Evolutionary conservation across 2,329 filamentous ascomycete genomes (phyloP).

Genomic region (Cladosporium velox): DNA sequence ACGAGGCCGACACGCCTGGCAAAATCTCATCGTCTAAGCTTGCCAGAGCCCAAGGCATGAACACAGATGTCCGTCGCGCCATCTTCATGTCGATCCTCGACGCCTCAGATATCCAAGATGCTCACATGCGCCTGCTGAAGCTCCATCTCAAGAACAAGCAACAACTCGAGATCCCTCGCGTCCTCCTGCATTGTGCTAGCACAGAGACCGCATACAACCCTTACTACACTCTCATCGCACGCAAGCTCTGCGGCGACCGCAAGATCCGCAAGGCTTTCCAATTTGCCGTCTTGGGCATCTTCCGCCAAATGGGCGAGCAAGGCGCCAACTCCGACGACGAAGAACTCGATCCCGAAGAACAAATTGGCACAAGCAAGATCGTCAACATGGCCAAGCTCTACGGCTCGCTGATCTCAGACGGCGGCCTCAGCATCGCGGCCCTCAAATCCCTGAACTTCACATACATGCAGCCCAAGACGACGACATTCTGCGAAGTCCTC

Average conservation of each 20-base stretch:
- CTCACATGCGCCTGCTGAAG: constrained; percentile 75
- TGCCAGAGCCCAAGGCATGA: constrained; percentile 81
- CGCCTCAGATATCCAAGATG: constrained; percentile 80
- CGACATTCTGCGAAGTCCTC: constrained; percentile 76
- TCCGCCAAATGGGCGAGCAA: constrained; percentile 76
- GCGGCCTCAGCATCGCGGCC: constrained; percentile 58
- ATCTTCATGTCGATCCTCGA: constrained; percentile 93
- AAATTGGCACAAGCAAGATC: constrained; percentile 58
- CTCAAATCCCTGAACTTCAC: constrained; percentile 74
- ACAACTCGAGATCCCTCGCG: constrained; percentile 80
- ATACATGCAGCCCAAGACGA: constrained; percentile 74
- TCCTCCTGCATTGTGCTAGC: constrained; percentile 83
- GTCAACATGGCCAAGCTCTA: constrained; percentile 71
- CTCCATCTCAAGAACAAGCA: constrained; percentile 84
- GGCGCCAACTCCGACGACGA: constrained; percentile 62
- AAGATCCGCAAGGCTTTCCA: constrained; percentile 82
- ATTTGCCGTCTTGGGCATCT: constrained; percentile 82
- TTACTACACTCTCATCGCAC: constrained; percentile 86
- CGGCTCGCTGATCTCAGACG: constrained; percentile 62
- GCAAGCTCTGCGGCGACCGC: constrained; percentile 71
- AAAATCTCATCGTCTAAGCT: constrained; percentile 67
- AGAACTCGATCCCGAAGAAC: constrained; percentile 53
- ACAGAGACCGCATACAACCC: constrained; percentile 85
- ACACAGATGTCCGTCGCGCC: constrained; percentile 80
- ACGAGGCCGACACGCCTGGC: constrained; percentile 29